Evolutionary conservation across 2,329 filamentous ascomycete species (phyloP).

Genomic region (Cryphonectria parasitica): DNA sequence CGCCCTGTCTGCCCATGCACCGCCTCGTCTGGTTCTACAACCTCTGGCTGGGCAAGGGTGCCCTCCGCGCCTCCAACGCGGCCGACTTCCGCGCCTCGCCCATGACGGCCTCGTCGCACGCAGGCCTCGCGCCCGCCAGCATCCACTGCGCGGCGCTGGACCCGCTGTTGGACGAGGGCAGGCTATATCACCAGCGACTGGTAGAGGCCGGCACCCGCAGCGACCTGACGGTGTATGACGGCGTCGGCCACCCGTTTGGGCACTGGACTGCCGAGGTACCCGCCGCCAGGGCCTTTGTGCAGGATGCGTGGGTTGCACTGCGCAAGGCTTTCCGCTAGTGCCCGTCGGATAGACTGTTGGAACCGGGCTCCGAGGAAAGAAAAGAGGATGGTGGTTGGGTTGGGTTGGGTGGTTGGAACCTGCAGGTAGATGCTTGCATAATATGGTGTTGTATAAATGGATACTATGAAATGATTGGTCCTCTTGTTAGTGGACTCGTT

Average conservation of each 20-base stretch:
- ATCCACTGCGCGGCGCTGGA: slow-evolving; percentile 42
- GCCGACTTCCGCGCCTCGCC: slow-evolving; percentile 40
- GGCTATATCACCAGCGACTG: slow-evolving; percentile 40
- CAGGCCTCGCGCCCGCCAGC: slow-evolving; percentile 39
- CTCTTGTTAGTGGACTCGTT: background rate
- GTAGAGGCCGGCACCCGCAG: slow-evolving; percentile 37
- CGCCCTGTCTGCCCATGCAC: slow-evolving; percentile 41
- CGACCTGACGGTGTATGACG: slow-evolving; percentile 41
- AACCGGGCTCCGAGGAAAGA: too few species aligned
- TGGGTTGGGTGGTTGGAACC: too few species aligned
- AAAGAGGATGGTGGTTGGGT: too few species aligned
- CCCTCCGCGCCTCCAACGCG: slow-evolving; percentile 33
- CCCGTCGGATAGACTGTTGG: slow-evolving; percentile 2
- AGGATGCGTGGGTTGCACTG: slow-evolving; percentile 39
- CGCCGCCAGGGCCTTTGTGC: slow-evolving; percentile 38
- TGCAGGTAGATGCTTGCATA: too few species aligned
- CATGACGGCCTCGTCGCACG: slow-evolving; percentile 40
- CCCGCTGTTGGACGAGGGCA: slow-evolving; percentile 39
- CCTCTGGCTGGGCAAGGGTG: slow-evolving; percentile 41
- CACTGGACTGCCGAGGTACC: slow-evolving; percentile 42
- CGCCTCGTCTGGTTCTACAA: slow-evolving; percentile 44
- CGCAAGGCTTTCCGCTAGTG: slow-evolving; percentile 33
- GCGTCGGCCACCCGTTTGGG: slow-evolving; percentile 42
- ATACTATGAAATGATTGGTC: background rate
- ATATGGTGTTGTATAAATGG: background rate